phyloP scores from a whole-genome alignment of 352 stramenopile species.

The Phytophthora tentaculata region DNA sequence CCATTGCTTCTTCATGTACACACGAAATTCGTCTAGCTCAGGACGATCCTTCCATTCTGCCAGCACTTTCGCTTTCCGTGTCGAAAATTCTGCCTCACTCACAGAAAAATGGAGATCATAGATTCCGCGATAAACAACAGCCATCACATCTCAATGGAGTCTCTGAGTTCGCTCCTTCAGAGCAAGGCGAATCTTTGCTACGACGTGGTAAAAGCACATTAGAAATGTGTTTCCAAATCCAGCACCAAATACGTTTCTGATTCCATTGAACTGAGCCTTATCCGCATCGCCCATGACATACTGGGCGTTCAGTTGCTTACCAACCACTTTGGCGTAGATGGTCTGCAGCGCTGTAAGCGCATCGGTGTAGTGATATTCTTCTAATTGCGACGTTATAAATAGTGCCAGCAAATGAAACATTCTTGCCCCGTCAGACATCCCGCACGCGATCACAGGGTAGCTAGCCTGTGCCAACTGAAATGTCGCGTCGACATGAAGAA shows the following conservation, averaged over 20 bases:
- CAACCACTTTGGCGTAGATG: not conserved
- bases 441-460: not conserved
- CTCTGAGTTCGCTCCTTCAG: not conserved
- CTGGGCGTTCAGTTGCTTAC: not conserved
- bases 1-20: conserved; percentile 16
- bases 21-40: not conserved
- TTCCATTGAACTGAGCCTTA: conserved; percentile 9
- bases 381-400: not conserved
- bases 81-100: not conserved
- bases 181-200: not conserved
- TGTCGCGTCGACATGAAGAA: not conserved
- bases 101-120: conserved; percentile 12
- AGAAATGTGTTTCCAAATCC: not conserved
- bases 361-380: conserved; percentile 12
- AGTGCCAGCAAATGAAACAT: conserved; percentile 3
- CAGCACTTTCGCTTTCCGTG: not conserved
- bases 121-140: not conserved
- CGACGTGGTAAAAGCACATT: conserved; percentile 10
- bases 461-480: not conserved
- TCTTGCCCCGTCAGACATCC: not conserved
- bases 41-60: not conserved
- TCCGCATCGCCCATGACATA: conserved; percentile 13
- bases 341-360: not conserved
- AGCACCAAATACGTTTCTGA: not conserved
- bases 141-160: not conserved